These are phyloP conservation scores for Pichia deserticola DNA, from an alignment of 805 yeast genomes.

Conservation along the genomic window DNA sequence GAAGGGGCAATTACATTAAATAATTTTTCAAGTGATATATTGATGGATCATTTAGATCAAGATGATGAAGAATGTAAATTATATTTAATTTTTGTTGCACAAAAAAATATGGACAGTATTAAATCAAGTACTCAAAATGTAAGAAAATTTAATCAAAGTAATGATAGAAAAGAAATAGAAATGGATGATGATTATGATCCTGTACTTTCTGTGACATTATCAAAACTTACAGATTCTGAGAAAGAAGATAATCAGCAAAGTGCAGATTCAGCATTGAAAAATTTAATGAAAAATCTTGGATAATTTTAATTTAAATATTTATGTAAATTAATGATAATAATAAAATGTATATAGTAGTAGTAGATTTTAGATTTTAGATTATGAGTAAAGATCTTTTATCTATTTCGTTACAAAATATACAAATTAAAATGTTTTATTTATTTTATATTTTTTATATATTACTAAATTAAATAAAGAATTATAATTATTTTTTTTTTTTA, in stretches of 20 bases:
- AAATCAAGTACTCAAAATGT: not conserved
- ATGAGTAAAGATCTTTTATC: no score
- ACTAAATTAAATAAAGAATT: not conserved
- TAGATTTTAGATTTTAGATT: no score
- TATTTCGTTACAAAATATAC: no score
- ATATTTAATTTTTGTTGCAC: constrained; percentile 24
- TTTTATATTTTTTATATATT: not conserved
- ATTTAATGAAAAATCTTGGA: not conserved
- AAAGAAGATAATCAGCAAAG: not conserved
- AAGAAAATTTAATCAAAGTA: not conserved
- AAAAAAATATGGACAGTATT: constrained; percentile 14
- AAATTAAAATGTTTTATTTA: no score
- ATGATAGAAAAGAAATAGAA: not conserved
- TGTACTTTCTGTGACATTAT: constrained; percentile 3
- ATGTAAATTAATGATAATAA: no score
- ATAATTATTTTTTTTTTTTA: no score
- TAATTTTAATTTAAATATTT: no score
- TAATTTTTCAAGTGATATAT: constrained; percentile 15
- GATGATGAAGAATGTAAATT: constrained; percentile 14
- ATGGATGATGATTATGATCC: constrained; percentile 5
- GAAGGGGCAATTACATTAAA: constrained; percentile 15
- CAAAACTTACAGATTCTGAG: not conserved
- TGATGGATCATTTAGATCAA: constrained; percentile 10
- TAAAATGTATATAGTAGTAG: no score
- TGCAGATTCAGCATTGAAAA: not conserved